Evolutionary conservation across 768 basidiomycete species (phyloP), one percentile per base, ranked within the genome.

Genomic region (Sistotremastrum niveocremeum): DNA sequence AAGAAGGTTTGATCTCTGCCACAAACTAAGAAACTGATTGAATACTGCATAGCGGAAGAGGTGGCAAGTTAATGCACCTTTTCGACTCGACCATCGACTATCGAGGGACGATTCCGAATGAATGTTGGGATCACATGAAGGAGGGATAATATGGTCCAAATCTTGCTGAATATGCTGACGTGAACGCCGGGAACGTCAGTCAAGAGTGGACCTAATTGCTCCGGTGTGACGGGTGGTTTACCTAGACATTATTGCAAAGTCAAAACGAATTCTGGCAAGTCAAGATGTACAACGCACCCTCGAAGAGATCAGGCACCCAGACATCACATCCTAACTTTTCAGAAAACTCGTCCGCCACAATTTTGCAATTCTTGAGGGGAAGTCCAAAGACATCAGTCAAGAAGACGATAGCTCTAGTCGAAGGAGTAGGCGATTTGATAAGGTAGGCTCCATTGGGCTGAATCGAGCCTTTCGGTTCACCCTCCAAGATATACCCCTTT

Each of bases 291-390:
- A 28, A 8, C 4, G 40, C 45, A 73, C 77, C 79, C 49, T 64
- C 56, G 52, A 79, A 81, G 41, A 76, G 57, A 59, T 81, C 76
- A 6, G 78, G 79, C 11, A 77, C 65, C 71, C 74, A 81, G 11
- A 79, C 77, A 52, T 81, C 79, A 50, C 77, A 74, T 11, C 63
- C 59, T 31, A 79, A 53, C 11, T 59, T 52, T 46, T 67, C 59
- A 6, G 76, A 66, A 28, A 78, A 55, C 30, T 64, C 60, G 57
- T 81, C 77, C 2, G 77, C 77, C 4, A 79, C 61, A 47, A 82
- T 65, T 52, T 74, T 76, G 50, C 60, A 65, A 51, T 79, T 79
- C 34, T 65, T 51, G 10, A 79, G 55, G 4, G 65, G 61, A 4
- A 79, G 59, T 0, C 76, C 77, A 49, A 77, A 82, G 8, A 64